Conservation (phyloP, 345 rosid genomes). For the Cardamine resedifolia region DNA sequence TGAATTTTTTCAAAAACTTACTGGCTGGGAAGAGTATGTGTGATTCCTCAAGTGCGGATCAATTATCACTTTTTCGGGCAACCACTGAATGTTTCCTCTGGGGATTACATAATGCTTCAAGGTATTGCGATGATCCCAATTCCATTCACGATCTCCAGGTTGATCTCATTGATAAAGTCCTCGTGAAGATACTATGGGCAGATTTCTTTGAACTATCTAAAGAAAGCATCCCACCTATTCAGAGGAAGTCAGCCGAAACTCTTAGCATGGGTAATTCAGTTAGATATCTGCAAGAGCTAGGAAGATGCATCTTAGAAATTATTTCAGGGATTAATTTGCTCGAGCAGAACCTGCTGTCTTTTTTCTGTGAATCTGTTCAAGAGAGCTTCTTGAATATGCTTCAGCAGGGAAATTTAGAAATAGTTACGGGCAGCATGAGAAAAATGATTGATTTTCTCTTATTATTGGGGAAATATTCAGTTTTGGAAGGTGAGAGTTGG, state of each 20-base stretch:
- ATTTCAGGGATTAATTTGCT: constrained; percentile 54
- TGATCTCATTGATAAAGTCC: constrained; percentile 57
- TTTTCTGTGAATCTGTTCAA: constrained; percentile 55
- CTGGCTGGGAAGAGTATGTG: constrained; percentile 76
- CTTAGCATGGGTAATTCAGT: constrained; percentile 38
- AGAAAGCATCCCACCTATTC: constrained; percentile 34
- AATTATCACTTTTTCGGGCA: constrained; percentile 58
- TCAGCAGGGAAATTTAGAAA: constrained; percentile 46
- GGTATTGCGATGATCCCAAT: constrained; percentile 57
- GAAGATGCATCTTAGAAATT: constrained; percentile 77
- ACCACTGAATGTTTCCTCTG: constrained; percentile 81
- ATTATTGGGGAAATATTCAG: constrained; percentile 48
- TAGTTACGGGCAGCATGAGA: constrained; percentile 41
- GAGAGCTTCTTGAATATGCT: constrained; percentile 55
- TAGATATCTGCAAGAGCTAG: constrained; percentile 63
- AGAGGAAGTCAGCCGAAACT: constrained; percentile 42
- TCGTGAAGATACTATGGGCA: constrained; percentile 78
- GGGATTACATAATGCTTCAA: constrained; percentile 74
- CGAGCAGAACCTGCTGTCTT: constrained; percentile 56
- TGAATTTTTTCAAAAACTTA: constrained; percentile 67
- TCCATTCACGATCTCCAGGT: constrained; percentile 50
- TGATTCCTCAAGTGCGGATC: constrained; percentile 53
- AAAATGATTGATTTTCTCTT: constrained; percentile 59
- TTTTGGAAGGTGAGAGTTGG: constrained; percentile 68
- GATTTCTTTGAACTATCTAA: constrained; percentile 48